Evolutionary conservation across 305 asterid genomes (phyloP).

Genomic region (Stenogyne calaminthoides): DNA sequence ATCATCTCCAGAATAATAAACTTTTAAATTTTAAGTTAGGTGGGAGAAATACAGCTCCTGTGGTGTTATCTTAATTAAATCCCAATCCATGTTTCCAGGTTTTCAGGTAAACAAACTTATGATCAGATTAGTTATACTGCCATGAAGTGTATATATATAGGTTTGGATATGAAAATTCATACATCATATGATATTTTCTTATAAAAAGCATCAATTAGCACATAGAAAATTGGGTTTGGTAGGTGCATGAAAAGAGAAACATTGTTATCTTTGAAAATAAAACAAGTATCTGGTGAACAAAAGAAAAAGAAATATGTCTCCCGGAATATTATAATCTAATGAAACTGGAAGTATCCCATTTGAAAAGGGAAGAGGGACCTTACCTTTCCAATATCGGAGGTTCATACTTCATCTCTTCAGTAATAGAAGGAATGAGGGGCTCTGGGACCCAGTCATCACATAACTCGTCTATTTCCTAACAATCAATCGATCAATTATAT

Average conservation of each 20-base stretch:
- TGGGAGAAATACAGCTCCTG: neutral
- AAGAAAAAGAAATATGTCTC: neutral
- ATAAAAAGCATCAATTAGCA: neutral
- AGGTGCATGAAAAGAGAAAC: neutral
- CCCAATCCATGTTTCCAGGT: conserved; percentile 7
- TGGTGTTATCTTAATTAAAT: neutral
- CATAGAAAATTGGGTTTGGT: neutral
- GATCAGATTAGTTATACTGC: neutral
- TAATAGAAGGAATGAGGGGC: conserved; percentile 69
- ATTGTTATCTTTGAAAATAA: neutral
- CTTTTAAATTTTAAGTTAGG: neutral
- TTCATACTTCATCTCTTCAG: conserved; percentile 70
- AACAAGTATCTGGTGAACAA: neutral
- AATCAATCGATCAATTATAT: conserved; percentile 16
- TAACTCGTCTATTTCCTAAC: conserved; percentile 88
- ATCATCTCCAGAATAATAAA: neutral
- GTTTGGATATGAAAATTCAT: neutral
- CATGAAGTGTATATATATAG: neutral
- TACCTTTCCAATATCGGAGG: conserved; percentile 82
- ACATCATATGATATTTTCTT: neutral
- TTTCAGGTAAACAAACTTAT: neutral
- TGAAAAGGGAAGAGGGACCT: neutral
- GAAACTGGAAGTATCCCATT: conserved; percentile 6
- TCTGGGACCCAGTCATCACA: conserved; percentile 96
- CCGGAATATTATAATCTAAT: neutral